Evolutionary conservation across 257 asterid genomes (phyloP), one percentile per base, ranked within the genome.

Genomic region (Solanum ossicruentum): DNA sequence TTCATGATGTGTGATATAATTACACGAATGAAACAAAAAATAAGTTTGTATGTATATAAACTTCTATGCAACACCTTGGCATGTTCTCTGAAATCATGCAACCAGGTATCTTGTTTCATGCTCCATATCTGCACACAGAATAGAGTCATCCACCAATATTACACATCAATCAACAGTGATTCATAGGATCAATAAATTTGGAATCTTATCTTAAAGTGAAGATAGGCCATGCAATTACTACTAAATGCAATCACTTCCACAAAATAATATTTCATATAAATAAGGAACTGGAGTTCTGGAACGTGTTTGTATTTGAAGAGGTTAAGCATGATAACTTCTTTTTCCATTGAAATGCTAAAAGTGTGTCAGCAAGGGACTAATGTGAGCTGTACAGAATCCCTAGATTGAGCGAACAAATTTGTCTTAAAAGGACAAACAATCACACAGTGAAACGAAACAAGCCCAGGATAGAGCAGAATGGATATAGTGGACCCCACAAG

Each of bases 101-200:
- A 57, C 86, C 91, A 96, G 82, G 94, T 82, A 78, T 96, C 99
- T 88, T 93, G 98, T 87, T 91, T 95, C 90, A 89, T 82, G 89
- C 89, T 93, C 99, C 99, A 96, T 89, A 96, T 93, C 98, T 96
- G 97, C 98, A 91, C 60, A 69, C 67, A 80, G 87, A 86, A 84
- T 16, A 67, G 36, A 81, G 52, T 80, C 43, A 66, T 72, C 83
- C 73, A 83, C 80, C 82, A 80, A 85, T 89, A 66, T 67, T 66
- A 78, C 43, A 71, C 47, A 81, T 32, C 23, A 78, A 28, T 51
- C 26, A 54, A 16, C 39, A 54, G 17, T 52, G 23, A 52, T 52
- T 26, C 63, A 51, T 23, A 54, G 18, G n/a, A 78, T 23, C 82
- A 77, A 16, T n/a, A 52, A 51, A 26, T 28, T 52, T 52, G 83